Evolutionary conservation across 768 basidiomycete species (phyloP).

Genomic region (Lactarius sanguifluus): DNA sequence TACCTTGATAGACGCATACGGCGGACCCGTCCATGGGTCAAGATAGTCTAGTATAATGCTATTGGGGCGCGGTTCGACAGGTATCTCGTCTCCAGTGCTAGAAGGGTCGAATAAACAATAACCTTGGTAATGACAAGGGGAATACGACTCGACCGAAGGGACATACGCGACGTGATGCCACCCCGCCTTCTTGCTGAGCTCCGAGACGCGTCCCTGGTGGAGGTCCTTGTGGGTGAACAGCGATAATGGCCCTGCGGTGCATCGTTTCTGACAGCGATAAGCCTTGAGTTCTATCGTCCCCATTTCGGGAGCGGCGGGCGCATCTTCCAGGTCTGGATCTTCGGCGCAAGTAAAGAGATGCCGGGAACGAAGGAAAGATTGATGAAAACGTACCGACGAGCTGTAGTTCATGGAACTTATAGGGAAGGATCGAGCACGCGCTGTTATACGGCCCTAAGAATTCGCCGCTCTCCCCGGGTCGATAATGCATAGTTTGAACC

Average conservation of each 20-base stretch:
- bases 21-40: neutral
- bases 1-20: constrained; percentile 1
- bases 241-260: no score
- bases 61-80: neutral
- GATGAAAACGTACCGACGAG: neutral
- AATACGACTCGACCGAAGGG: neutral
- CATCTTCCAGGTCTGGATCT: constrained; percentile 6
- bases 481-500: neutral
- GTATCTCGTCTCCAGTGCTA: constrained; percentile 10
- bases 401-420: constrained; percentile 14
- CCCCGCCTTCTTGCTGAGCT: constrained; percentile 17
- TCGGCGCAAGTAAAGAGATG: neutral
- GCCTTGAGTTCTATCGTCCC: constrained; percentile 8
- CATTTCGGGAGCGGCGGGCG: constrained; percentile 6
- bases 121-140: neutral
- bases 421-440: neutral
- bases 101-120: neutral
- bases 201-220: neutral
- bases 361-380: neutral
- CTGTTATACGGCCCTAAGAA: neutral
- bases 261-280: neutral
- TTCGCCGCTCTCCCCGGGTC: neutral
- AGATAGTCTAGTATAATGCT: neutral
- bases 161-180: constrained; percentile 15
- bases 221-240: neutral